Base-by-base conservation (phyloP, 345 rosid genomes). In the Hevea brasiliensis region DNA sequence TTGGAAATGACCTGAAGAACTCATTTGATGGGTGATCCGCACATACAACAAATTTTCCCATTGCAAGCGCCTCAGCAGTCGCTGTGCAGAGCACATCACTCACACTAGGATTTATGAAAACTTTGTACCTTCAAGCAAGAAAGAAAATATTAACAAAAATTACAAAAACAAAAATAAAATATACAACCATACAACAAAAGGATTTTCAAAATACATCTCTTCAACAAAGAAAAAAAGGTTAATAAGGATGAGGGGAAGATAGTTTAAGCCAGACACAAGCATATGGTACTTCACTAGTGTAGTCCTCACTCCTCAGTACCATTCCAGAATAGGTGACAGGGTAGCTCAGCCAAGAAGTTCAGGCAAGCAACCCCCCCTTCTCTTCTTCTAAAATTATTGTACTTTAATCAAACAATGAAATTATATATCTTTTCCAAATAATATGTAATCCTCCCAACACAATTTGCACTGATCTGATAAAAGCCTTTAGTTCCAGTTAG, bases 81-180 rank as follows among this genome's bases (percentile, higher is more conserved):
- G 99, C 98, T 37, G 98, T 95, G 89, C 99, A 95, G 59, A 95
- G 88, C 71, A 95, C 99, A 73, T 95, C 99, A 55, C 96, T 95
- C 64, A 95, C 83, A 59, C 99, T 95, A 20, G 98, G 99, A 78
- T 95, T 95, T 77, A 95, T 87, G 87, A 95, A 95, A 75, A 95
- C 92, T 86, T 95, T 92, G 90, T 95, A 95, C 92, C 99, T 95
- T 81, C 86, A 87, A 77, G 64, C 78, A 71, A 62, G 68, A 37
- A 57, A 75, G 23, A 66, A 61, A 56, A 37, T 26, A 42, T 70
- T 13, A 55, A 65, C 41, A 48, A 14, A 42, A 23, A n/a, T 18
- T 7, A 0, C 2, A 6, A 4, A 20, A 9, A 56, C 4, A 4
- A 3, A 37, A 35, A 3, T 20, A 27, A 17, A 57, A 0, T n/a